Conservation (phyloP, 192 early-diverging fungal genomes). For the Ramicandelaber brevisporus region DNA sequence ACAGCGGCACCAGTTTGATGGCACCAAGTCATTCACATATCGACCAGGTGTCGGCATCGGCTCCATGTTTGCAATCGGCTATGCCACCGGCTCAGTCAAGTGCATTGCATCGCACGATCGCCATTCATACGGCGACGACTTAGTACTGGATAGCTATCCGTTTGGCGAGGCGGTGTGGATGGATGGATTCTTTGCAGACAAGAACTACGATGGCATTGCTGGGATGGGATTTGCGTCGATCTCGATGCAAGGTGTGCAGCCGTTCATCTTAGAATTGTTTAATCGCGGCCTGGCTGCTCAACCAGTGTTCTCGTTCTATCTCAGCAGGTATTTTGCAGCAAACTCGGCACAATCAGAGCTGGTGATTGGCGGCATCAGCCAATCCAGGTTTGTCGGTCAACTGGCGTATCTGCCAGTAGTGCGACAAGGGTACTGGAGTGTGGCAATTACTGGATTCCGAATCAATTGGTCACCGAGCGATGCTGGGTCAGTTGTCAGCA, state of each 20-base stretch:
- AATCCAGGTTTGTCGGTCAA: conserved; percentile 12
- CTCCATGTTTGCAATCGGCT: conserved; percentile 13
- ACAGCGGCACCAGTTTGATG: conserved; percentile 16
- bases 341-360: conserved; percentile 16
- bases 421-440: conserved; percentile 24
- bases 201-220: conserved; percentile 26
- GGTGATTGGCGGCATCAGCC: conserved; percentile 11
- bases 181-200: conserved; percentile 17
- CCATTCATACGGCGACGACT: too few species aligned
- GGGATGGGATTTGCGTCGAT: conserved; percentile 23
- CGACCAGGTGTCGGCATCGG: conserved; percentile 20
- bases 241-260: conserved; percentile 14
- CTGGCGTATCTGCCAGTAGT: conserved; percentile 19
- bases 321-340: too few species aligned
- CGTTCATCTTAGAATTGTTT: conserved; percentile 10
- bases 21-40: conserved; percentile 15
- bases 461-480: too few species aligned
- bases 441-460: conserved; percentile 15
- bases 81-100: conserved; percentile 12
- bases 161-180: too few species aligned
- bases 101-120: conserved; percentile 19
- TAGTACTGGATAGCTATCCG: too few species aligned
- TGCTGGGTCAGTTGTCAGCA: too few species aligned
- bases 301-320: conserved; percentile 17
- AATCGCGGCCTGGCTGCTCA: conserved; percentile 9